Evolutionary conservation across 2,329 filamentous ascomycete genomes (phyloP).

Genomic region (Pseudogymnoascus sp.): DNA sequence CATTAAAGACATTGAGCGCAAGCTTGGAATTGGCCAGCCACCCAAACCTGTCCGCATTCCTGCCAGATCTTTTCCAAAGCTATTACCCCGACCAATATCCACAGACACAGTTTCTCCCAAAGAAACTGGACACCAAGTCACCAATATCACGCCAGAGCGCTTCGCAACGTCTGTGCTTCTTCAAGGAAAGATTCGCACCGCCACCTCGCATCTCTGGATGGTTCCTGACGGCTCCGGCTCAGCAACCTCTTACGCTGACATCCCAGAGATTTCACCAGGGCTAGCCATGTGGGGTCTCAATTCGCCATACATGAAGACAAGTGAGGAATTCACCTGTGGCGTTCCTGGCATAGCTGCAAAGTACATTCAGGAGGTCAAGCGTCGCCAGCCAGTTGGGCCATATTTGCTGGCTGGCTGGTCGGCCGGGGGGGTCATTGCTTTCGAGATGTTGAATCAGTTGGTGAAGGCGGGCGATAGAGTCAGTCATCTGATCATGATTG

Average conservation of each 20-base stretch:
- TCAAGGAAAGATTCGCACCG: conserved; percentile 42
- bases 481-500: conserved; percentile 56
- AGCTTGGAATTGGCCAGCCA: conserved; percentile 44
- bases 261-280: conserved; percentile 35
- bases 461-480: conserved; percentile 51
- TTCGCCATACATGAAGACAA: conserved; percentile 65
- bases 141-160: conserved; percentile 34
- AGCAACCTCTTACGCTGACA: conserved; percentile 34
- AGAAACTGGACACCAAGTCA: conserved; percentile 27
- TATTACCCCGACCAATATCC: conserved; percentile 10
- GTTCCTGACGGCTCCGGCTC: conserved; percentile 45
- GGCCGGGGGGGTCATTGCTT: conserved; percentile 69
- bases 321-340: conserved; percentile 58
- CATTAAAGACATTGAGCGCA: conserved; percentile 59
- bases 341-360: conserved; percentile 59
- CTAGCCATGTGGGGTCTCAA: conserved; percentile 55
- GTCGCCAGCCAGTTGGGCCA: conserved; percentile 61
- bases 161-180: conserved; percentile 32
- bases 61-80: conserved; percentile 24
- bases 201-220: conserved; percentile 38
- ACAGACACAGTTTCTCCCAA: conserved; percentile 7
- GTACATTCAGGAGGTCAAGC: conserved; percentile 64
- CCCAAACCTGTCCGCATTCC: conserved; percentile 29
- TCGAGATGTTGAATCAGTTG: conserved; percentile 57
- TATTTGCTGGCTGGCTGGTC: conserved; percentile 69